Evolutionary conservation across 805 yeast genomes (phyloP).

Genomic region (Diddensiella transvaalensis): DNA sequence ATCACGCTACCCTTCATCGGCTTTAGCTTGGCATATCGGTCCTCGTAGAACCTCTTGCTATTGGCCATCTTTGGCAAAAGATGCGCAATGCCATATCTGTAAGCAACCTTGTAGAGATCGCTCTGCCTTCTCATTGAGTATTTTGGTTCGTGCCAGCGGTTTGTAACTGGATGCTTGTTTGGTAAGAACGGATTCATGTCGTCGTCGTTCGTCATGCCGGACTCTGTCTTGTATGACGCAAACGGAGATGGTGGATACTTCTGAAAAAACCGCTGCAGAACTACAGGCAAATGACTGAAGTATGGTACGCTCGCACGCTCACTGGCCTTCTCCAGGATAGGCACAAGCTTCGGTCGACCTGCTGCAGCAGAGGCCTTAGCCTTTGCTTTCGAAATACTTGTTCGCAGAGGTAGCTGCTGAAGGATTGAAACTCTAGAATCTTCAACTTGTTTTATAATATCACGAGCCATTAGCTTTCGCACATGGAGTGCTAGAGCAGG

Average conservation of each 20-base stretch:
- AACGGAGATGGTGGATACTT: constrained; percentile 85
- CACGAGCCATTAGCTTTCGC: constrained; percentile 29
- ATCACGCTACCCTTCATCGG: constrained; percentile 70
- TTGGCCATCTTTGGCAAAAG: constrained; percentile 65
- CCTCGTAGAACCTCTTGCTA: constrained; percentile 68
- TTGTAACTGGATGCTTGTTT: constrained; percentile 77
- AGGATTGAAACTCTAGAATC: neutral
- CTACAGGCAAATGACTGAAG: constrained; percentile 62
- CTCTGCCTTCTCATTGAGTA: constrained; percentile 80
- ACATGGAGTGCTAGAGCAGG: constrained; percentile 15
- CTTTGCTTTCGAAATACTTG: neutral
- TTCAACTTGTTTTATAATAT: constrained; percentile 15
- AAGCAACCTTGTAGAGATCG: constrained; percentile 78
- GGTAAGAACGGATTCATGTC: constrained; percentile 85
- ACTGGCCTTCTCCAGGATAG: constrained; percentile 17
- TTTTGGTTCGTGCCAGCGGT: constrained; percentile 70
- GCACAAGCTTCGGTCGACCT: constrained; percentile 1
- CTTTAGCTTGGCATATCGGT: constrained; percentile 65
- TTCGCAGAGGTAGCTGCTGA: neutral
- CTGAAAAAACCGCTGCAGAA: constrained; percentile 68
- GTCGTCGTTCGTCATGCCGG: constrained; percentile 62
- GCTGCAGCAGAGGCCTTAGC: neutral
- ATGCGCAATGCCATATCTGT: constrained; percentile 73
- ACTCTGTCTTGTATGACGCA: constrained; percentile 57
- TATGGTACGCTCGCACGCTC: constrained; percentile 22